phyloP scores from a whole-genome alignment of 78 protist species.

The Dictyostelium purpureum region DNA sequence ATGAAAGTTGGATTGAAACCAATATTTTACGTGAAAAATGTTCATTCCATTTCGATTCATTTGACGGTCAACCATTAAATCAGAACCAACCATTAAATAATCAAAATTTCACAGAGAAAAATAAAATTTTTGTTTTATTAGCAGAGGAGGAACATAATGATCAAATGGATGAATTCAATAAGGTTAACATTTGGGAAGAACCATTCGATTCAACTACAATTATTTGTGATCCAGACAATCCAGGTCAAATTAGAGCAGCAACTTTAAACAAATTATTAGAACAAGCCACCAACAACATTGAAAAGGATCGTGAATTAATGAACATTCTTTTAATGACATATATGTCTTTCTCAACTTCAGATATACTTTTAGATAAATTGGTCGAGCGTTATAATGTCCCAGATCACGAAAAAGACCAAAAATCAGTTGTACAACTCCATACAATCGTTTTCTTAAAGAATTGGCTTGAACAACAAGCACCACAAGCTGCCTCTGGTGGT shows the following conservation, averaged over 20 bases:
- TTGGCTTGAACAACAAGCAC: slow-evolving; percentile 82
- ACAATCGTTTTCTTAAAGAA: slow-evolving; percentile 57
- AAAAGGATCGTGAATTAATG: slow-evolving; percentile 55
- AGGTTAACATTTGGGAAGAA: slow-evolving; percentile 69
- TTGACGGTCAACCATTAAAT: slow-evolving; percentile 44
- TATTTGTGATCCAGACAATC: slow-evolving; percentile 36
- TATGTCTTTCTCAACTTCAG: slow-evolving; percentile 79
- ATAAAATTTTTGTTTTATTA: slow-evolving; percentile 17
- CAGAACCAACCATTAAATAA: slow-evolving; percentile 48
- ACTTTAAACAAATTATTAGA: slow-evolving; percentile 65
- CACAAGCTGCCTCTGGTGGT: slow-evolving; percentile 77
- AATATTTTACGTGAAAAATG: slow-evolving; percentile 46
- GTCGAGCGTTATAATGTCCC: slow-evolving; percentile 80
- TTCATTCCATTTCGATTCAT: slow-evolving; percentile 65
- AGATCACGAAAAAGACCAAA: slow-evolving; percentile 42
- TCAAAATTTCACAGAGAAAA: slow-evolving; percentile 31
- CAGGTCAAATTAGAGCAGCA: slow-evolving; percentile 58
- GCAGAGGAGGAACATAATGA: slow-evolving; percentile 37
- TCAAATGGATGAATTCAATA: neutral
- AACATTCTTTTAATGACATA: slow-evolving; percentile 80
- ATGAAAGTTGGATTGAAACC: slow-evolving; percentile 59
- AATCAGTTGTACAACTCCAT: slow-evolving; percentile 59
- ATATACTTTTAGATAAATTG: slow-evolving; percentile 55
- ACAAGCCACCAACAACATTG: slow-evolving; percentile 57
- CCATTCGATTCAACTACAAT: slow-evolving; percentile 29